These are phyloP conservation scores for Malassezia arunalokei DNA, from an alignment of 1,284 basidiomycete species.

Conservation along the genomic window DNA sequence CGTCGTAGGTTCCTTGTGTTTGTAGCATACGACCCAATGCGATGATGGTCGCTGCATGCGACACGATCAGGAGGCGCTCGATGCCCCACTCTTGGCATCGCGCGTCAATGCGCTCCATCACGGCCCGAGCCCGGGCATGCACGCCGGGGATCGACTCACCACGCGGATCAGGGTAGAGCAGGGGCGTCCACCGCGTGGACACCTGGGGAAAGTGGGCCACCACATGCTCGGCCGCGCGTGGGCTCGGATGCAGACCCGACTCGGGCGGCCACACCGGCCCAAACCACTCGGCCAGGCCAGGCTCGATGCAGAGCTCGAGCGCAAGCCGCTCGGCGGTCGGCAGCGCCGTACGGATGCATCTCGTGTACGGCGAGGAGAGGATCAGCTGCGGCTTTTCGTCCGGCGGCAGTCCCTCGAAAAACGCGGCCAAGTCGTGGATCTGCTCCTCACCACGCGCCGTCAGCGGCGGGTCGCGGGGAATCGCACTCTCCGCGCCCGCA, in stretches of 20 bases:
- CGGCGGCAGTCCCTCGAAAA: slow-evolving; percentile 57
- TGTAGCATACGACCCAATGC: slow-evolving; percentile 57
- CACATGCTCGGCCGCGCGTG: slow-evolving; percentile 51
- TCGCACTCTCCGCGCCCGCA: slow-evolving; percentile 51
- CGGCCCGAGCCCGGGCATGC: slow-evolving; percentile 55
- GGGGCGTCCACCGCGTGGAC: slow-evolving; percentile 54
- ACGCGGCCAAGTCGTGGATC: slow-evolving; percentile 59
- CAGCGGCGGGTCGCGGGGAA: slow-evolving; percentile 61
- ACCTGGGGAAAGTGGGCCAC: slow-evolving; percentile 55
- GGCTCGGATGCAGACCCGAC: slow-evolving; percentile 46
- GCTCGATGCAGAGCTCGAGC: slow-evolving; percentile 61
- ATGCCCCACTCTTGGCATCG: slow-evolving; percentile 44
- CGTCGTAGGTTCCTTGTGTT: slow-evolving; percentile 47
- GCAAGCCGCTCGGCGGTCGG: slow-evolving; percentile 57
- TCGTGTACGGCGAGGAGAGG: slow-evolving; percentile 53
- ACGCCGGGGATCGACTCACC: slow-evolving; percentile 60
- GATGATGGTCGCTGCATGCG: slow-evolving; percentile 67
- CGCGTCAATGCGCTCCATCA: slow-evolving; percentile 48
- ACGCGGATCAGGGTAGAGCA: slow-evolving; percentile 56
- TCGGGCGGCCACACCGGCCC: slow-evolving; percentile 56
- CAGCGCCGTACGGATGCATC: slow-evolving; percentile 65
- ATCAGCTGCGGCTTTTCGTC: slow-evolving; percentile 63
- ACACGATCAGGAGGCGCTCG: slow-evolving; percentile 56
- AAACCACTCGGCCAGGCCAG: slow-evolving; percentile 74
- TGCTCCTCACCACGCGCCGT: slow-evolving; percentile 67